phyloP scores from a whole-genome alignment of 257 asterid genomes.

The Solanum commersonii region DNA sequence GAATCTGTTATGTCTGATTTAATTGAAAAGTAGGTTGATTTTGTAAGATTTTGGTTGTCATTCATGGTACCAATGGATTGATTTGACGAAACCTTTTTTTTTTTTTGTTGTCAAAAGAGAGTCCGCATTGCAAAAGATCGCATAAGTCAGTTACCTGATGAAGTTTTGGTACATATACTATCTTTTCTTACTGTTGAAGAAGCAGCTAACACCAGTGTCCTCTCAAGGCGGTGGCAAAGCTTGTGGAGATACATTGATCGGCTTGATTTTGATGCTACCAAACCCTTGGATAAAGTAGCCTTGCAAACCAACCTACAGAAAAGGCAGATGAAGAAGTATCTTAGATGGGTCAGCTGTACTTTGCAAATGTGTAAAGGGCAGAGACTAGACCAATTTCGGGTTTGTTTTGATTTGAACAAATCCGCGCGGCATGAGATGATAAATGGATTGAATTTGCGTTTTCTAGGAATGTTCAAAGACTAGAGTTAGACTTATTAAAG shows the following conservation, averaged over 20 bases:
- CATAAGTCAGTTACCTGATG: neutral
- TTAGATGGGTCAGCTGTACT: neutral
- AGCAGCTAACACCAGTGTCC: slow-evolving; percentile 2
- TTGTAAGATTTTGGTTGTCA: neutral
- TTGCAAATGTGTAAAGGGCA: neutral
- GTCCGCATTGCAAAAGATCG: neutral
- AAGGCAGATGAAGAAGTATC: neutral
- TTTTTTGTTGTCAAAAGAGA: neutral
- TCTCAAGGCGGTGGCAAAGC: neutral
- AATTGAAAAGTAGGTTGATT: no score
- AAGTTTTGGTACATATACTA: neutral
- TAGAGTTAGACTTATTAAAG: neutral
- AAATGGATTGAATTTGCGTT: neutral
- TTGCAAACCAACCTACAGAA: neutral
- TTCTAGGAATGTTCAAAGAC: neutral
- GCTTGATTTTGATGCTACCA: neutral
- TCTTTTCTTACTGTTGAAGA: neutral
- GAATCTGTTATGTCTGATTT: no score
- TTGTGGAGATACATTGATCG: neutral
- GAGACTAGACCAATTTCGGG: neutral
- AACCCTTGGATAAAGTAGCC: neutral
- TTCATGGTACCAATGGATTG: neutral
- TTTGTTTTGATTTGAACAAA: neutral
- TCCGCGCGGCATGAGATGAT: neutral
- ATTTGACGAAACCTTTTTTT: neutral